Conservation (phyloP, 495 filamentous ascomycete species). For the Penicillium ucsense region DNA sequence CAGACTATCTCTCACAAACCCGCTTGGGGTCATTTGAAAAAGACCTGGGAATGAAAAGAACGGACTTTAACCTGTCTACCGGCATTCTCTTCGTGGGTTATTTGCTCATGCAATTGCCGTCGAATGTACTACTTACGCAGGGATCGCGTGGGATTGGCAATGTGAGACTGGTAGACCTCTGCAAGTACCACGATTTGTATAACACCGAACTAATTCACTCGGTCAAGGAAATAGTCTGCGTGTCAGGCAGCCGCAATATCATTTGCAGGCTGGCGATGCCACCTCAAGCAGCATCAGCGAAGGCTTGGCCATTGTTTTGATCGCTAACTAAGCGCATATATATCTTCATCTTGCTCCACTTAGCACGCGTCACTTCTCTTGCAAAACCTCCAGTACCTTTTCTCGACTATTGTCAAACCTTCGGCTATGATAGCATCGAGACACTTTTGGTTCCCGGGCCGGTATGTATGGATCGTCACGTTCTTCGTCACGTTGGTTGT, state of each 20-base stretch:
- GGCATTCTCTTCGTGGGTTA: conserved; percentile 65
- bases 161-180: conserved; percentile 32
- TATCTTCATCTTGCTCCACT: conserved; percentile 26
- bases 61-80: conserved; percentile 47
- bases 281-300: conserved; percentile 16
- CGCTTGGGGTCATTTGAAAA: conserved; percentile 36
- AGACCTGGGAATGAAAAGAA: conserved; percentile 36
- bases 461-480: conserved; percentile 64
- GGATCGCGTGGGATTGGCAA: conserved; percentile 19
- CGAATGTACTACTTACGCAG: conserved; percentile 49
- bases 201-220: too few species aligned
- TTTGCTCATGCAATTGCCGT: conserved; percentile 48
- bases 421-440: conserved; percentile 52
- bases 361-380: conserved; percentile 27
- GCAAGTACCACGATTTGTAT: too few species aligned
- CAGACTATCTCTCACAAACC: conserved; percentile 18
- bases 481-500: conserved; percentile 62
- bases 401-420: conserved; percentile 70
- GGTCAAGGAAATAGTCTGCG: too few species aligned
- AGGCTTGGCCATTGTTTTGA: conserved; percentile 17
- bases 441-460: conserved; percentile 70
- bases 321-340: conserved; percentile 28
- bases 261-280: conserved; percentile 44
- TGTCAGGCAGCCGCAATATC: too few species aligned
- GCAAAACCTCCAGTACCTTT: conserved; percentile 70